Evolutionary conservation across 2,329 filamentous ascomycete genomes (phyloP).

Genomic region (Graphilbum sp.): DNA sequence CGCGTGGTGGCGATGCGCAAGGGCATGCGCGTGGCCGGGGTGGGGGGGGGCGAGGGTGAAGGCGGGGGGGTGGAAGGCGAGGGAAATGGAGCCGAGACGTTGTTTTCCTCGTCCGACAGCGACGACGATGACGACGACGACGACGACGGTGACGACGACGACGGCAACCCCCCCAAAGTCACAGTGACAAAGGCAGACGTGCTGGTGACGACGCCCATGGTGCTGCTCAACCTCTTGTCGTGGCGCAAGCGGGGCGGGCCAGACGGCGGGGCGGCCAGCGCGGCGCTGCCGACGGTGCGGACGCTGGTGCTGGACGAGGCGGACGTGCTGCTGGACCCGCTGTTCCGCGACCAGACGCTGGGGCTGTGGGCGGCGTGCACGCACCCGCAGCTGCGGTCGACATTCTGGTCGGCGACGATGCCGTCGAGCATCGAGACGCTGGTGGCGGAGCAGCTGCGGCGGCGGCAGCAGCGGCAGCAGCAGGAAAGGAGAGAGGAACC

Average conservation of each 20-base stretch:
- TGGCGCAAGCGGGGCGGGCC: constrained; percentile 15
- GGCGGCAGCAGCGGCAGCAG: constrained; percentile 17
- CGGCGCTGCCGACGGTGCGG: constrained; percentile 48
- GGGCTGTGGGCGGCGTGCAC: constrained; percentile 69
- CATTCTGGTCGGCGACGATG: constrained; percentile 95
- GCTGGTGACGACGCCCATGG: constrained; percentile 62
- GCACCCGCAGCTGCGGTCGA: constrained; percentile 51
- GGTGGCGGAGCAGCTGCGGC: constrained; percentile 48
- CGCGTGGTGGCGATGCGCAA: constrained; percentile 73
- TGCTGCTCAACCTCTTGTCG: constrained; percentile 57
- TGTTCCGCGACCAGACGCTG: constrained; percentile 81
- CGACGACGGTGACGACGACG: neutral
- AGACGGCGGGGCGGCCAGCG: constrained; percentile 16
- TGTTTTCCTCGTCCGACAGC: too few species aligned
- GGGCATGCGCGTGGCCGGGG: constrained; percentile 48
- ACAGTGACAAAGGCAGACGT: constrained; percentile 57
- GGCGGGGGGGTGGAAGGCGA: constrained; percentile 13
- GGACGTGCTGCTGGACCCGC: constrained; percentile 78
- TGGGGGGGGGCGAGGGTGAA: constrained; percentile 16
- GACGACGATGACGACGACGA: constrained; percentile 11
- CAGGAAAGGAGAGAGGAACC: neutral
- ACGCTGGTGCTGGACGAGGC: constrained; percentile 82
- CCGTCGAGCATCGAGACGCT: constrained; percentile 79
- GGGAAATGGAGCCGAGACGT: constrained; percentile 18
- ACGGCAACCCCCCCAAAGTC: constrained; percentile 15